Conservation (phyloP, 2,329 filamentous ascomycete genomes). For the Pseudogymnoascus sp. region DNA sequence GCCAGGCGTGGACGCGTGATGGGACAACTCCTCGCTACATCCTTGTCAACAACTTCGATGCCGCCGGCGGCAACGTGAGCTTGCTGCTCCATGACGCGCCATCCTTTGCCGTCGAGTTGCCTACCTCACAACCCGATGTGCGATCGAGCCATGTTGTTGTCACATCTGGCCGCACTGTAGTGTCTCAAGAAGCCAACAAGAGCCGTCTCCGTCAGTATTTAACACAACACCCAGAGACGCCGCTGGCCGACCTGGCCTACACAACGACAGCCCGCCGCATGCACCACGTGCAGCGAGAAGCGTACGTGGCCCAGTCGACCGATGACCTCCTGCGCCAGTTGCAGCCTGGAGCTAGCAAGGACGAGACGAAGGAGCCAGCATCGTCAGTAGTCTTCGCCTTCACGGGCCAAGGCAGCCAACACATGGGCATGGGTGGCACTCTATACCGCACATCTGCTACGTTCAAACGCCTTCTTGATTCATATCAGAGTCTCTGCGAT, state of each 20-base stretch:
- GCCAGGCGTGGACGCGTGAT: not conserved
- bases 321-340: slow-evolving; percentile 22
- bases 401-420: slow-evolving; percentile 31
- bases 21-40: not conserved
- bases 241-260: slow-evolving; percentile 34
- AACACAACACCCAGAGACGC: slow-evolving; percentile 16
- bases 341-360: slow-evolving; percentile 31
- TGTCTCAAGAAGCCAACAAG: slow-evolving; percentile 22
- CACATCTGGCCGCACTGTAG: slow-evolving; percentile 38
- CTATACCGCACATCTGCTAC: slow-evolving; percentile 31
- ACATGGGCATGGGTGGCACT: not conserved
- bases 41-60: slow-evolving; percentile 42
- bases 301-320: slow-evolving; percentile 14
- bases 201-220: slow-evolving; percentile 14
- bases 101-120: slow-evolving; percentile 23
- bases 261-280: slow-evolving; percentile 36
- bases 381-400: slow-evolving; percentile 29
- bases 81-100: slow-evolving; percentile 19
- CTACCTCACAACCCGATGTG: slow-evolving; percentile 26
- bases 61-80: slow-evolving; percentile 21
- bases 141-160: slow-evolving; percentile 35
- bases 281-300: slow-evolving; percentile 50
- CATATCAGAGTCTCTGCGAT: not conserved
- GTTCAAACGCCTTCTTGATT: slow-evolving; percentile 6
- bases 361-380: slow-evolving; percentile 44